phyloP scores from a whole-genome alignment of 2,329 filamentous ascomycete genomes.

The Diplodia intermedia region DNA sequence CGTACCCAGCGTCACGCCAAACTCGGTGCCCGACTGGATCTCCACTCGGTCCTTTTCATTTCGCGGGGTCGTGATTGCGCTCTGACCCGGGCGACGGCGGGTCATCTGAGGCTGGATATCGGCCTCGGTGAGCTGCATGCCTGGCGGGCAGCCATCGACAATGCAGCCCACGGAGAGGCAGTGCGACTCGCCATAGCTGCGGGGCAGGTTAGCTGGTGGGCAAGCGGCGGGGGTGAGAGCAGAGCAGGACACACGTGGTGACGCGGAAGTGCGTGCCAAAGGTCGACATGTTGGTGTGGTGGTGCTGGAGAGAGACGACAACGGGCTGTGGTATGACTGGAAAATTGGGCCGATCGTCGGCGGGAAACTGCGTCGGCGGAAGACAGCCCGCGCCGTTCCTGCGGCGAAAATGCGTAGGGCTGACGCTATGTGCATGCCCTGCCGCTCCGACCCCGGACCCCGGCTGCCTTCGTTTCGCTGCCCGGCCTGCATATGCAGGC shows the following conservation, averaged over 20 bases:
- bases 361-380: conserved; percentile 13
- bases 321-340: conserved; percentile 25
- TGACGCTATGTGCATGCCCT: conserved; percentile 4
- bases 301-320: background rate
- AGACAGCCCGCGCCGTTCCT: conserved; percentile 15
- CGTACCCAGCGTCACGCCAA: conserved; percentile 86
- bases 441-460: conserved; percentile 3
- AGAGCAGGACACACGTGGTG: conserved; percentile 69
- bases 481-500: background rate
- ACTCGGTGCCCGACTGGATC: conserved; percentile 92
- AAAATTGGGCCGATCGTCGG: conserved; percentile 30
- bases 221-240: conserved; percentile 3
- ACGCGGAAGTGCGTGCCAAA: conserved; percentile 84
- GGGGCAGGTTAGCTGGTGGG: conserved; percentile 35
- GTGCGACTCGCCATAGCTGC: conserved; percentile 82
- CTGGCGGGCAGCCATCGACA: conserved; percentile 89
- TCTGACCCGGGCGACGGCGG: conserved; percentile 86
- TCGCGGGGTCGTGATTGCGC: conserved; percentile 85
- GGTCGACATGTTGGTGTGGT: conserved; percentile 72
- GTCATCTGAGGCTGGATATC: conserved; percentile 97
- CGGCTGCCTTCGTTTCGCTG: conserved; percentile 5
- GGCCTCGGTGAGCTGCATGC: conserved; percentile 80
- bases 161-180: conserved; percentile 94
- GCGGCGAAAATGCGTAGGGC: conserved; percentile 18
- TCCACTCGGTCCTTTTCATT: conserved; percentile 91